Base-by-base conservation (phyloP, 2,329 filamentous ascomycete species). In the Beauveria medogensis region DNA sequence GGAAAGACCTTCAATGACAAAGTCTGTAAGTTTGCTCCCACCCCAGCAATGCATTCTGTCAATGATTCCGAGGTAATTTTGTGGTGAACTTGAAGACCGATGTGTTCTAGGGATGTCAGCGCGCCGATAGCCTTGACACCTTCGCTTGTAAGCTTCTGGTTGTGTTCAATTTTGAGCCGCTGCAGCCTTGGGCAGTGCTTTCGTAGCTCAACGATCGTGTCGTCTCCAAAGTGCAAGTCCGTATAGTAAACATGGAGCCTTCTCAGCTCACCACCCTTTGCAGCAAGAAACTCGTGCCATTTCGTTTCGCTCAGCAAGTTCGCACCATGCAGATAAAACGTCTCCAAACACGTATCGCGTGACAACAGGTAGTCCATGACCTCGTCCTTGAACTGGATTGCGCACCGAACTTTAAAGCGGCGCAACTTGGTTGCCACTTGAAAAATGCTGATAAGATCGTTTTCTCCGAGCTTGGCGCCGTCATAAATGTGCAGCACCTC, bases 341-440 rank as follows among this genome's bases (percentile, higher is more conserved):
- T 81, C 63, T 86, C 82, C n/a, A 97, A 78, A 9, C 82, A 74
- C 55, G 85, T 82, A 55, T 89, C 82, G 53, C 90, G 89, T 60
- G 86, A 85, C 22, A 90, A 78, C 68, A 97, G 82, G 71, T 93
- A 96, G 57, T 91, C 84, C 73, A 97, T 82, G 47, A 92, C 89
- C 44, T 80, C 80, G 68, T 97, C 89, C 73, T 96, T 96, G 79
- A 97, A 88, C 69, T 96, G 92, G 55, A 94, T 90, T n/a, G 88
- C 91, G 68, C 92, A 93, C 54, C 89, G 86, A 12, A 96, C 77
- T 65, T 91, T 89, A 61, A 97, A 79, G 48, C 81, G 82, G 67
- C 84, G 84, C 59, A 96, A 77, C 6, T 79, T 80, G 0, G 90
- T 85, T 61, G 89, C 86, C 3, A 85, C 81, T 56, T 91, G 88